These are phyloP conservation scores for Hirschfeldia incana DNA, from an alignment of 345 rosid genomes.

Conservation along the genomic window DNA sequence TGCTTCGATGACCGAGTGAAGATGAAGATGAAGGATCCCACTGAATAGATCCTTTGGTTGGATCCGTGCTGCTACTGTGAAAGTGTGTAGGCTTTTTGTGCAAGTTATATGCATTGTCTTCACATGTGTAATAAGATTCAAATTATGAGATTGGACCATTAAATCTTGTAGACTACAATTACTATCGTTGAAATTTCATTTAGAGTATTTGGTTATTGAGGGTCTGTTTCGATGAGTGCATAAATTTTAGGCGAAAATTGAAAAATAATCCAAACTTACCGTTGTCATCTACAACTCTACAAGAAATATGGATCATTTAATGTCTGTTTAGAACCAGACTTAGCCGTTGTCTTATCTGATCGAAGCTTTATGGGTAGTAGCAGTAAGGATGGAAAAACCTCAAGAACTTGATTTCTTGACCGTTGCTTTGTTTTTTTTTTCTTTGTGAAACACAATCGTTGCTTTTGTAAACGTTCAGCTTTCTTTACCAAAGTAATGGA, in stretches of 20 bases:
- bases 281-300: neutral
- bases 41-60: neutral
- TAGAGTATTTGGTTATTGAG: no score
- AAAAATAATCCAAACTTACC: neutral
- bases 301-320: neutral
- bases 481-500: neutral
- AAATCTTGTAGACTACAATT: neutral
- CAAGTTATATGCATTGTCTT: neutral
- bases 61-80: neutral
- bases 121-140: neutral
- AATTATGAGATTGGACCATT: neutral
- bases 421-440: no score
- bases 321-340: no score
- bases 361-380: no score
- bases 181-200: neutral
- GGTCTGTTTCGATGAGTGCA: no score
- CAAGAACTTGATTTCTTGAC: no score
- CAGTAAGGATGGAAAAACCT: no score
- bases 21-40: neutral
- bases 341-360: no score
- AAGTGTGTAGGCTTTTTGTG: neutral
- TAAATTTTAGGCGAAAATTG: no score
- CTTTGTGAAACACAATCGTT: no score
- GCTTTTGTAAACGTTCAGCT: no score
- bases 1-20: constrained; percentile 37